Evolutionary conservation across 352 stramenopile species (phyloP), one percentile per base, ranked within the genome.

Genomic region (Globisporangium nagaii): DNA sequence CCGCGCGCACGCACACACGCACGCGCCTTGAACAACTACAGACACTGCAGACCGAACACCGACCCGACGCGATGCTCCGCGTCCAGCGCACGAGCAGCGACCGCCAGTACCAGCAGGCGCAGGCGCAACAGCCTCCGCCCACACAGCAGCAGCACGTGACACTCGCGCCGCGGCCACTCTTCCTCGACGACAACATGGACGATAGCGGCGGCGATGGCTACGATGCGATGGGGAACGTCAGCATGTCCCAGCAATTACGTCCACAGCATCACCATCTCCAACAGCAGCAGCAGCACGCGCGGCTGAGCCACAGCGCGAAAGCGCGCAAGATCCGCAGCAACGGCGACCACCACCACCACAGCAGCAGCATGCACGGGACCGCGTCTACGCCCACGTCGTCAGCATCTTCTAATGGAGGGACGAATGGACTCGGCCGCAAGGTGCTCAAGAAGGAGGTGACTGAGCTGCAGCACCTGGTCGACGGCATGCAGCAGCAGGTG

Each of bases 401-500:
- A 17, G 32, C 8, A 9, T 36, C 32, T 9, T 17, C 37, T 44
- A 22, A 22, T 45, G 39, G n/a, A n/a, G n/a, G 39, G 5, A 30
- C 39, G 17, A 24, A 8, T 36, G 43, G 43, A 9, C 40, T n/a
- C 11, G 40, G 44, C n/a, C 27, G 44, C n/a, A 51, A 51, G 44
- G 24, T 54, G 22, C 47, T 56, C 22, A 56, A 65, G 44, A 42
- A 53, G 11, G 40, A 71, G 32, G 50, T 71, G 36, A 43, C 54
- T 0, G 47, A 60, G 39, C 44, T 71, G 12, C 58, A 67, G 45
- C 43, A 55, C 30, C 35, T 52, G 2, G 63, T 71, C 7, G 45
- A 56, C 22, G 54, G 45, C 20, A 63, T 71, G 36, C 63, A 71
- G 42, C 48, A 61, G 11, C 63, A 71, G 32, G 63, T 71, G 15